These are phyloP conservation scores for Dipteronia dyeriana DNA, from an alignment of 345 rosid species.

Conservation along the genomic window DNA sequence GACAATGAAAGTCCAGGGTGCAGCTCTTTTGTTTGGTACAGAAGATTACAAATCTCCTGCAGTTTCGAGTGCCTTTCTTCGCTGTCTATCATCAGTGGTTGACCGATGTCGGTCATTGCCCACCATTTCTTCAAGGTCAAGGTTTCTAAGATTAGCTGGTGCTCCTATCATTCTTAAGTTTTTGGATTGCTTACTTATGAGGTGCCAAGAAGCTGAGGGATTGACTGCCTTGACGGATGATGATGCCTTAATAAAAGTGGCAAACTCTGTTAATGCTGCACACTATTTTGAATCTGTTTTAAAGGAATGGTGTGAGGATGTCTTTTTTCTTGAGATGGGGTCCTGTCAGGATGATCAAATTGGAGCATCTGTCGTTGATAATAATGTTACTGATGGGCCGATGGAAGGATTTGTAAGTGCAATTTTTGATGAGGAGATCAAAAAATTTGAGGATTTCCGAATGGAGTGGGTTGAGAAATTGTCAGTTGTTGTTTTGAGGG, in stretches of 20 bases:
- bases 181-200: conserved; percentile 64
- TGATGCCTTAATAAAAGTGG: conserved; percentile 75
- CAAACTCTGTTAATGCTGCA: conserved; percentile 67
- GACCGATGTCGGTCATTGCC: conserved; percentile 79
- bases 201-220: conserved; percentile 98
- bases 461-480: conserved; percentile 80
- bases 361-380: conserved; percentile 33
- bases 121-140: conserved; percentile 53
- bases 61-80: conserved; percentile 56
- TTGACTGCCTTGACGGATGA: conserved; percentile 85
- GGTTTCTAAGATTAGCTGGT: conserved; percentile 72
- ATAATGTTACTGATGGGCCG: conserved; percentile 10
- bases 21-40: conserved; percentile 49
- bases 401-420: conserved; percentile 37
- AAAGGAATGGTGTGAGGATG: conserved; percentile 85
- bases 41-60: conserved; percentile 71
- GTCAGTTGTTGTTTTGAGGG: conserved; percentile 71
- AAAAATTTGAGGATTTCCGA: conserved; percentile 60
- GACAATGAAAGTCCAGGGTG: conserved; percentile 67
- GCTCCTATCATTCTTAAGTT: conserved; percentile 55
- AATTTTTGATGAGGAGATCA: conserved; percentile 60
- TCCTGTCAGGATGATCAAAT: conserved; percentile 38
- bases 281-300: conserved; percentile 65
- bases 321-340: conserved; percentile 81
- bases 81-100: conserved; percentile 52